Evolutionary conservation across 2,329 filamentous ascomycete genomes (phyloP).

Genomic region (Fusarium staphyleae): DNA sequence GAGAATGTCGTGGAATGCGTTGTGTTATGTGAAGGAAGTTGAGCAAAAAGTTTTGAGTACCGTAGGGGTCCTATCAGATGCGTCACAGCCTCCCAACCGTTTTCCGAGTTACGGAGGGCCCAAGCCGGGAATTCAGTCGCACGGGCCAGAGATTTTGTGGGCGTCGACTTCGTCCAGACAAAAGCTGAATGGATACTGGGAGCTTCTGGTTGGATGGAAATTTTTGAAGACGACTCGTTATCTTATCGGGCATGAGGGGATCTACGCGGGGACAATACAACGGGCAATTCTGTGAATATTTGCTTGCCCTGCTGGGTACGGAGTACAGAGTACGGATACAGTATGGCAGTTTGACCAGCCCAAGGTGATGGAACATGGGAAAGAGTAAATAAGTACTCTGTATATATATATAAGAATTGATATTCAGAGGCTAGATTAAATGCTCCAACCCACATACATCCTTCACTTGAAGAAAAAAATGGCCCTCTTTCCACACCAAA

Average conservation of each 20-base stretch:
- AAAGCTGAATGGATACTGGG: background rate
- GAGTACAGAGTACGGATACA: too few species aligned
- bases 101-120: conserved; percentile 3
- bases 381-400: too few species aligned
- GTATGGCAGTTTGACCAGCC: too few species aligned
- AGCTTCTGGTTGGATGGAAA: conserved; percentile 12
- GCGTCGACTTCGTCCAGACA: background rate
- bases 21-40: conserved; percentile 5
- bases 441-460: too few species aligned
- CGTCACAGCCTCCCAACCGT: conserved; percentile 3
- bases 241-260: conserved; percentile 16
- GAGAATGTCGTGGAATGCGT: conserved; percentile 1
- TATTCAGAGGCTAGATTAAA: too few species aligned
- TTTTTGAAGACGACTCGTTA: background rate
- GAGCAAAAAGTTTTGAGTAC: conserved; percentile 11
- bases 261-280: conserved; percentile 6
- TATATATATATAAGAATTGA: too few species aligned
- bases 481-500: too few species aligned
- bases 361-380: too few species aligned
- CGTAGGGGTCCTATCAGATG: conserved; percentile 9
- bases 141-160: conserved; percentile 2
- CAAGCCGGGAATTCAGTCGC: conserved; percentile 1
- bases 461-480: too few species aligned
- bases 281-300: conserved; percentile 15
- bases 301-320: background rate